Evolutionary conservation across 495 filamentous ascomycete species (phyloP).

Genomic region (Terfezia boudieri): DNA sequence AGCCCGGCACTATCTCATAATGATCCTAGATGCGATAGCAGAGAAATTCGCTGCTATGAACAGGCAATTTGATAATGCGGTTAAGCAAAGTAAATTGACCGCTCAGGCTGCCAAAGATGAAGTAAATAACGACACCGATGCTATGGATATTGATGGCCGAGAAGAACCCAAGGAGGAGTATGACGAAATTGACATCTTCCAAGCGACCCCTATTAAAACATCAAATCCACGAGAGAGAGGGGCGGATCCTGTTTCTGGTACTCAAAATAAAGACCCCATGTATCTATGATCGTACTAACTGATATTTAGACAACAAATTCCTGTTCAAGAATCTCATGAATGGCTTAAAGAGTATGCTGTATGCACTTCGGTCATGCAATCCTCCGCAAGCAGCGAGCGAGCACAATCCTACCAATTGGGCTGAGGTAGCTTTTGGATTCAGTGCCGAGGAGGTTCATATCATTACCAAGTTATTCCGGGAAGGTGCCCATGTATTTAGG

Average conservation of each 20-base stretch:
- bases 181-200: slow-evolving; percentile 97
- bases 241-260: slow-evolving; percentile 62
- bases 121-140: slow-evolving; percentile 42
- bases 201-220: slow-evolving; percentile 84
- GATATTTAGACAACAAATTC: slow-evolving; percentile 62
- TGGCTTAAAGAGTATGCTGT: slow-evolving; percentile 89
- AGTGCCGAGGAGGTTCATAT: slow-evolving; percentile 92
- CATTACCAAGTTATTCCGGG: slow-evolving; percentile 90
- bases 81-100: slow-evolving; percentile 66
- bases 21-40: slow-evolving; percentile 91
- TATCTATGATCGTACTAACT: background rate
- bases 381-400: slow-evolving; percentile 41
- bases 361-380: slow-evolving; percentile 82
- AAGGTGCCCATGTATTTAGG: slow-evolving; percentile 83
- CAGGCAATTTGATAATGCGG: slow-evolving; percentile 75
- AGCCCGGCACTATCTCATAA: slow-evolving; percentile 83
- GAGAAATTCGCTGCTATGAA: slow-evolving; percentile 99
- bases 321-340: slow-evolving; percentile 97
- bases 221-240: slow-evolving; percentile 79
- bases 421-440: slow-evolving; percentile 84
- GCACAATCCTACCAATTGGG: slow-evolving; percentile 72
- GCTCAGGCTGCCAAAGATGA: slow-evolving; percentile 40
- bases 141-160: slow-evolving; percentile 52
- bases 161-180: slow-evolving; percentile 41
- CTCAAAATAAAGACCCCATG: background rate